Evolutionary conservation across 108 stramenopile genomes (phyloP), one percentile per base, ranked within the genome.

Genomic region (Discostella pseudostelligera): DNA sequence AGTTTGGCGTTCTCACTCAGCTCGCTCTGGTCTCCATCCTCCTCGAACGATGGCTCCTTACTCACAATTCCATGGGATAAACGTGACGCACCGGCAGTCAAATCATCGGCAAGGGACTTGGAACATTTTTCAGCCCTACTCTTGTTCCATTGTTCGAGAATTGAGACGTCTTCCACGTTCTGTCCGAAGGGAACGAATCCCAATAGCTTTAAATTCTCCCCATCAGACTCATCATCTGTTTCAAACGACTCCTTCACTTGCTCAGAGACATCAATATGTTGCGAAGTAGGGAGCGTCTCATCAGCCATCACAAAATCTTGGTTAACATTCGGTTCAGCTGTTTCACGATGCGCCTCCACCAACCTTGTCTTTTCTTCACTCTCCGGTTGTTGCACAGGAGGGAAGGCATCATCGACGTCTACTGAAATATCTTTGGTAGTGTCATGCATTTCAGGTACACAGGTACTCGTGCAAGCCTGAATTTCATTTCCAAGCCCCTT

Each of bases 21-120:
- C 42, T 73, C 72, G 22, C 64, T 56, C 26, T 46, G 42, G 3
- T 53, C 47, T 53, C 45, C 51, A 19, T 56, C 72, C 10, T 13
- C 39, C 3, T 51, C 61, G 22, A 43, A 39, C 20, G 59, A 62
- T 24, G 61, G 47, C 44, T 17, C 35, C 20, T 61, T 65, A 11
- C 57, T 65, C 16, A 24, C 29, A 5, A 44, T 65, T 5, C 48
- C 48, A 19, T 22, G 57, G 19, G 70, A 64, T 17, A 59, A 35
- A n/a, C 16, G 59, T 13, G 59, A 43, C 0, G 39, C 56, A 6
- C 44, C 57, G 9, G 58, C 76, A 7, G 76, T 62, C 68, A 76
- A 69, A 35, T 76, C 76, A 65, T 76, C 76, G 28, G 76, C 76
- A 20, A 76, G 63, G 45, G 74, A 51, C 55, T 60, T 74, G 2